Evolutionary conservation across 192 early-diverging fungal species (phyloP).

Genomic region (Entomortierella parvispora): DNA sequence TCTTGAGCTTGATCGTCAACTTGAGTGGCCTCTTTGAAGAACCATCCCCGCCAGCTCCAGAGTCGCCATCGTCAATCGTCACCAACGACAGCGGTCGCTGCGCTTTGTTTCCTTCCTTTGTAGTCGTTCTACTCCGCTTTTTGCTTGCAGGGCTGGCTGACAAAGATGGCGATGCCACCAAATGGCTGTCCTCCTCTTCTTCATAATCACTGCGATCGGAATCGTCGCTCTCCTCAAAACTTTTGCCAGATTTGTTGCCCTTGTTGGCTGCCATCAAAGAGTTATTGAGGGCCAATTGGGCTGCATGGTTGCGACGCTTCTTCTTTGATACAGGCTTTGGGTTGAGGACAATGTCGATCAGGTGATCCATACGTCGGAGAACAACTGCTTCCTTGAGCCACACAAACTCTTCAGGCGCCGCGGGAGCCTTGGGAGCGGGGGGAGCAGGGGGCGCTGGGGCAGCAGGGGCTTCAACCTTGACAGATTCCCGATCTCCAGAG

Average conservation of each 20-base stretch:
- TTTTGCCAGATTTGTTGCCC: conserved; percentile 15
- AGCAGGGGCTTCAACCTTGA: conserved; percentile 1
- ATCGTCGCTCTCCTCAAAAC: conserved; percentile 17
- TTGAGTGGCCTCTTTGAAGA: conserved; percentile 27
- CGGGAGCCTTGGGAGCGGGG: conserved; percentile 1
- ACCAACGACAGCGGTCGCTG: neutral
- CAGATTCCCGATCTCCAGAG: neutral
- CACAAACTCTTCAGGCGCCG: conserved; percentile 54
- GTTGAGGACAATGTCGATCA: conserved; percentile 61
- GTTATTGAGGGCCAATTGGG: conserved; percentile 42
- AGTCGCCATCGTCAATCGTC: conserved; percentile 29
- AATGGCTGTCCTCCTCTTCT: conserved; percentile 7
- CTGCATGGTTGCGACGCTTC: conserved; percentile 39
- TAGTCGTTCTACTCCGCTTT: conserved; percentile 29
- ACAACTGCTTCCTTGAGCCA: conserved; percentile 67
- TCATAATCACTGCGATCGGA: conserved; percentile 35
- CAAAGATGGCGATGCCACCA: neutral
- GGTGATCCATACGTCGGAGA: conserved; percentile 60
- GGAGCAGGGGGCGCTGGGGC: neutral
- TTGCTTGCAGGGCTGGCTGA: conserved; percentile 38
- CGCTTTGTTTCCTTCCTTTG: conserved; percentile 21
- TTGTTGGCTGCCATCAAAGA: conserved; percentile 33
- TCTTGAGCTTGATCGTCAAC: conserved; percentile 45
- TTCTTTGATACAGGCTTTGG: conserved; percentile 61
- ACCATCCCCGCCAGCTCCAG: neutral